Base-by-base conservation (phyloP, 202 grass and related monocot genomes). In the Bolboschoenoplectus hybrid region DNA sequence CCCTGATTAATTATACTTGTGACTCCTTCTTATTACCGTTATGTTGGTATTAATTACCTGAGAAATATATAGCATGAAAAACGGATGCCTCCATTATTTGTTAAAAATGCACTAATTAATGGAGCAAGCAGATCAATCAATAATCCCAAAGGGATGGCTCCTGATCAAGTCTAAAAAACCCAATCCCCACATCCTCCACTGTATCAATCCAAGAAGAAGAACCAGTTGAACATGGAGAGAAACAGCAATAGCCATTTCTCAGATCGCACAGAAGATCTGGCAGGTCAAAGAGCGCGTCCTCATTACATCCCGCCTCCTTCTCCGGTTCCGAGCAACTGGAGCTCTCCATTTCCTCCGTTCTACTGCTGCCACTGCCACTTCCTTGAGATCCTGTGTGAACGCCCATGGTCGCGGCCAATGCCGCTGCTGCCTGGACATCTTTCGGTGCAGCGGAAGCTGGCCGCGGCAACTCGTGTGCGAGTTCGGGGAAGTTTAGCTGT, bases 71-170 rank as follows among this genome's bases (percentile, higher is more conserved):
- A 86, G 67, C 5, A 83, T 82, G 55, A 83, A 57, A 26, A 82
- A 55, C 32, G 6, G 82, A 63, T 20, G 19, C 39, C 53, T 79
- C 82, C 63, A 87, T 58, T 49, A 72, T 88, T 84, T 67, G 63
- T 49, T 55, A 52, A 2, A 76, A 61, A 61, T 14, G 65, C 32
- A 68, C 36, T 68, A 68, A 68, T 39, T 68, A 68, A 68, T 39
- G 44, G 41, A 63, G 67, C 1, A 26, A 82, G 34, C 11, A 85
- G 61, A 81, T 92, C 85, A 95, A 81, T 92, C 85, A 95, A 86
- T 95, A 91, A 53, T 98, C 91, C 95, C 93, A 98, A 64, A 93
- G 64, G 55, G 93, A 88, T 4, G 95, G 95, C 26, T 98, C 95
- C 63, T 98, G 26, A 26, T 26, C 95, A 8, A 93, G 75, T 62